phyloP scores from a whole-genome alignment of 371 early-diverging fungal genomes.

The Mucor lusitanicus region DNA sequence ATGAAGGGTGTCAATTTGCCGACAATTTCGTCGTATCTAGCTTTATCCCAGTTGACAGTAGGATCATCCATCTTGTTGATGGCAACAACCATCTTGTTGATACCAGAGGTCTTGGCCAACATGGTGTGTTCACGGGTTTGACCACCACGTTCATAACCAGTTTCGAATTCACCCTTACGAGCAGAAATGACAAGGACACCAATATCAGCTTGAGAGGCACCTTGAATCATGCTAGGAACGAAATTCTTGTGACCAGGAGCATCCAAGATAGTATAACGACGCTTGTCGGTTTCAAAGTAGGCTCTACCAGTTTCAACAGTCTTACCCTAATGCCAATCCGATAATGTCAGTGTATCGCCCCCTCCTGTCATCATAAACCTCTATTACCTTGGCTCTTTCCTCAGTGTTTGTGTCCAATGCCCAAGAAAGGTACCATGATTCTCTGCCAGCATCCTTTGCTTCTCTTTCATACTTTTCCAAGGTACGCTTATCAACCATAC shows the following conservation, averaged over 20 bases:
- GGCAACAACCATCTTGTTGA: slow-evolving; percentile 88
- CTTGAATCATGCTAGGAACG: slow-evolving; percentile 99
- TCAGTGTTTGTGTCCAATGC: slow-evolving; percentile 95
- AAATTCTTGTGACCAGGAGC: slow-evolving; percentile 99
- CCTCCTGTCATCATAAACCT: neutral
- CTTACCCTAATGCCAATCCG: slow-evolving; percentile 70
- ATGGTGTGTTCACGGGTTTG: slow-evolving; percentile 99
- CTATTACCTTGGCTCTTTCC: slow-evolving; percentile 88
- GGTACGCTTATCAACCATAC: slow-evolving; percentile 99
- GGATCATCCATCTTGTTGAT: slow-evolving; percentile 99
- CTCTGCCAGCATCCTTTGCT: slow-evolving; percentile 94
- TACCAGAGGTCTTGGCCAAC: slow-evolving; percentile 96
- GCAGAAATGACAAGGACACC: slow-evolving; percentile 98
- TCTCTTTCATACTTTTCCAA: slow-evolving; percentile 99
- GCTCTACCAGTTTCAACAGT: slow-evolving; percentile 98
- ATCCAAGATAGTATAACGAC: slow-evolving; percentile 95
- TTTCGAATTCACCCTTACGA: slow-evolving; percentile 99
- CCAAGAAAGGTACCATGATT: slow-evolving; percentile 98
- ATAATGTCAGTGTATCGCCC: neutral
- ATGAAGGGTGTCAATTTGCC: slow-evolving; percentile 88
- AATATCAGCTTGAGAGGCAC: slow-evolving; percentile 97
- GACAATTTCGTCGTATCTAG: slow-evolving; percentile 87
- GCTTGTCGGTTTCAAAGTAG: slow-evolving; percentile 94
- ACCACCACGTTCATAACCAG: slow-evolving; percentile 99
- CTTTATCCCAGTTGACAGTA: slow-evolving; percentile 93